phyloP scores from a whole-genome alignment of 2,329 filamentous ascomycete species.

The Fonsecaea pedrosoi region DNA sequence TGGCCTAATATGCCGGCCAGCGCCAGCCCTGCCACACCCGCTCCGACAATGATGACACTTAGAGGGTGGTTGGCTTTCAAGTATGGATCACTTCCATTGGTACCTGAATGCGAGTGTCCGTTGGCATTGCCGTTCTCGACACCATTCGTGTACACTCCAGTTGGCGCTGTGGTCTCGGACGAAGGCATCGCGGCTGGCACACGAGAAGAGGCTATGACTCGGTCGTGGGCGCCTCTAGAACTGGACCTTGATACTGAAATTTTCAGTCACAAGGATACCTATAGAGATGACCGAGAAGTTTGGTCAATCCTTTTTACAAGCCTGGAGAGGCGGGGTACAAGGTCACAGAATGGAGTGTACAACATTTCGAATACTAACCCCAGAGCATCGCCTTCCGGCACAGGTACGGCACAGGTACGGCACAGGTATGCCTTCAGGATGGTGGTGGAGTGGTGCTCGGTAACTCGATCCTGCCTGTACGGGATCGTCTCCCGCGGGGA shows the following conservation, averaged over 20 bases:
- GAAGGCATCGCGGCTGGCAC: not conserved
- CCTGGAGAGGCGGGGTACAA: not conserved
- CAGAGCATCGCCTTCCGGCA: not conserved
- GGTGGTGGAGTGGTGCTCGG: not conserved
- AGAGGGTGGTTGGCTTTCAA: not conserved
- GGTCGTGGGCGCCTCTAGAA: not conserved
- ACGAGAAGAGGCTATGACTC: not conserved
- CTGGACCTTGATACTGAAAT: not conserved
- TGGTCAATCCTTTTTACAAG: not conserved
- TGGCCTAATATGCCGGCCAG: not conserved
- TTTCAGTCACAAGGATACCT: not conserved
- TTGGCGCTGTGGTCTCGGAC: not conserved
- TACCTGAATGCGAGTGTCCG: not conserved
- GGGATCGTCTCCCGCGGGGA: not conserved
- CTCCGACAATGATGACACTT: constrained; percentile 23
- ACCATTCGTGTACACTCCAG: not conserved
- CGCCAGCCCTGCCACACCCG: constrained; percentile 2
- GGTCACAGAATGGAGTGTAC: not conserved
- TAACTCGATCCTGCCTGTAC: not conserved
- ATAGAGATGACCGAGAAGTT: not conserved
- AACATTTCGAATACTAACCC: not conserved
- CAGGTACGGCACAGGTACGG: not conserved
- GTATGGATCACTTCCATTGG: not conserved
- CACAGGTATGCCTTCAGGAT: not conserved
- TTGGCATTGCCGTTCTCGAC: not conserved